phyloP scores from a whole-genome alignment of 768 basidiomycete genomes.

The Coprinopsis sp. region DNA sequence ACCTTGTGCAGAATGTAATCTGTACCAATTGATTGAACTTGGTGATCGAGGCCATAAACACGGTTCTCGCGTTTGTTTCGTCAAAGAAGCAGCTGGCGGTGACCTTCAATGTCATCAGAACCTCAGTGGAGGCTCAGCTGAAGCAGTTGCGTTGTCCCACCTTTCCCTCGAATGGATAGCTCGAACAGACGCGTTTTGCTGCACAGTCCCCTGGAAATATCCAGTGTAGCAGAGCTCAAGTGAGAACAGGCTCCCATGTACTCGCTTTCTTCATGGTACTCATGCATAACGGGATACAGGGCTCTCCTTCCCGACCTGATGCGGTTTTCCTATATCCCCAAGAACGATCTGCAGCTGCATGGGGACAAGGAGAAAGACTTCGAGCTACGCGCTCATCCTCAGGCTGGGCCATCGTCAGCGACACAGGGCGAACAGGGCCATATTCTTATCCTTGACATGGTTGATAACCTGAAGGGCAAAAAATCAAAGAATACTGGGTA shows the following conservation, averaged over 20 bases:
- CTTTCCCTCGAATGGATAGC: neutral
- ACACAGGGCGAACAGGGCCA: constrained; percentile 28
- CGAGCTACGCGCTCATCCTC: constrained; percentile 50
- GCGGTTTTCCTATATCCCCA: constrained; percentile 77
- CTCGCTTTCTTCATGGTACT: neutral
- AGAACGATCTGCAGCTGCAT: constrained; percentile 55
- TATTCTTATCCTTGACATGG: constrained; percentile 44
- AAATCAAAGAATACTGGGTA: constrained; percentile 28
- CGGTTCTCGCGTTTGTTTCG: constrained; percentile 83
- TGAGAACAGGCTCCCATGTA: constrained; percentile 24
- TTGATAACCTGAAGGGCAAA: constrained; percentile 31
- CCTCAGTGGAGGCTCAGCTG: constrained; percentile 76
- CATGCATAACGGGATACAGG: constrained; percentile 30
- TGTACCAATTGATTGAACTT: constrained; percentile 15
- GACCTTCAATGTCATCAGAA: constrained; percentile 69
- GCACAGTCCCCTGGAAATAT: constrained; percentile 70
- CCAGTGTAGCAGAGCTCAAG: constrained; percentile 81
- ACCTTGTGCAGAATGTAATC: neutral
- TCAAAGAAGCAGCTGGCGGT: constrained; percentile 75
- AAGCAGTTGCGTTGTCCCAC: constrained; percentile 51
- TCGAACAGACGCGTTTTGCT: neutral
- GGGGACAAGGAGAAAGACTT: constrained; percentile 20
- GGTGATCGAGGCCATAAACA: constrained; percentile 72
- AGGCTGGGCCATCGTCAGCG: constrained; percentile 27
- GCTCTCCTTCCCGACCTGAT: constrained; percentile 79